phyloP scores from a whole-genome alignment of 2,329 filamentous ascomycete species.

The Penicillium frequentans region DNA sequence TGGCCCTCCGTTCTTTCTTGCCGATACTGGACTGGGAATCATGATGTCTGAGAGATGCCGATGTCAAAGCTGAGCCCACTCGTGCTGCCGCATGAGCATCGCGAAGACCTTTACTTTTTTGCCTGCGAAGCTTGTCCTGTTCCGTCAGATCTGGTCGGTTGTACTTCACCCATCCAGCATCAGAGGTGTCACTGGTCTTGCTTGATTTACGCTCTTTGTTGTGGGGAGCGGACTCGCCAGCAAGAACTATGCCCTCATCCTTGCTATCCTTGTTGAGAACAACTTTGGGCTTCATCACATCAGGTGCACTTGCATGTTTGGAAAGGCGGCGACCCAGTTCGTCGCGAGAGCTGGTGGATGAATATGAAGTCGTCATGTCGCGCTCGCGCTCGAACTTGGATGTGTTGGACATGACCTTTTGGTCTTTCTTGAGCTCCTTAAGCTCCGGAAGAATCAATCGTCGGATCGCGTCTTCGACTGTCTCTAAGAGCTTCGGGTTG shows the following conservation, averaged over 20 bases:
- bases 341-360: constrained; percentile 59
- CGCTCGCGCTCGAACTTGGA: constrained; percentile 67
- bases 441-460: constrained; percentile 88
- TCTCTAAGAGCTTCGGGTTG: constrained; percentile 86
- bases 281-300: constrained; percentile 62
- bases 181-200: constrained; percentile 51
- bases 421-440: constrained; percentile 85
- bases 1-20: constrained; percentile 41
- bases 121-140: constrained; percentile 54
- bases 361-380: constrained; percentile 62
- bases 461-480: constrained; percentile 89
- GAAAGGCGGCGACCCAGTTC: constrained; percentile 55
- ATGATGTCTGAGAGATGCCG: constrained; percentile 63
- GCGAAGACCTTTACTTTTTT: constrained; percentile 56
- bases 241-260: constrained; percentile 59
- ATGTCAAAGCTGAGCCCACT: constrained; percentile 59
- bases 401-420: constrained; percentile 72
- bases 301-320: constrained; percentile 62
- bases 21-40: constrained; percentile 63
- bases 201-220: constrained; percentile 56
- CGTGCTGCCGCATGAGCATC: constrained; percentile 58
- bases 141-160: constrained; percentile 50
- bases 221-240: constrained; percentile 52
- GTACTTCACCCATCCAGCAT: constrained; percentile 45
- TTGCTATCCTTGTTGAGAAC: constrained; percentile 59